A percentile compares a stretch with the other conserved stretches of the same genome.
Evolutionary conservation across 106 monocot genomes (phyloP).

Genomic region (Dendrobium huoshanense): DNA sequence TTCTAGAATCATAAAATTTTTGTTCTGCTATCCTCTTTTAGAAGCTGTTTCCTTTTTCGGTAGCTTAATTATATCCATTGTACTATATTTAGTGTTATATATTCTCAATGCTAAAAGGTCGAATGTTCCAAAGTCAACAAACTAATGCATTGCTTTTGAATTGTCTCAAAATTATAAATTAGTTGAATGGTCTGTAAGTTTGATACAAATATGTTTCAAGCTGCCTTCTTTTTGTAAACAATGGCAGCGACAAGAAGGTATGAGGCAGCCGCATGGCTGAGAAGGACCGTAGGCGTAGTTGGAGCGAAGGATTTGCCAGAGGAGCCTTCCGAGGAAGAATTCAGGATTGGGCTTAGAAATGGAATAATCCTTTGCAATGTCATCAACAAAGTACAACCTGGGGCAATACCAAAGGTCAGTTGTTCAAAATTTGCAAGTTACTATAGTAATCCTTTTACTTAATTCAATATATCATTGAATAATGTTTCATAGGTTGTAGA

Average conservation of each 20-base stretch:
- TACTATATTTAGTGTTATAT: neutral
- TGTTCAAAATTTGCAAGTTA: neutral
- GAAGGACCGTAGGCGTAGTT: constrained; percentile 47
- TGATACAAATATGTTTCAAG: neutral
- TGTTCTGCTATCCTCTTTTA: neutral
- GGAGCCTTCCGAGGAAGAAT: constrained; percentile 81
- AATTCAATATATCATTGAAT: neutral
- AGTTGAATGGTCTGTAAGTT: neutral
- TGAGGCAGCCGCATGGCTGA: constrained; percentile 78
- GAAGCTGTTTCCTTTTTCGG: neutral
- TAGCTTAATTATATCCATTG: neutral
- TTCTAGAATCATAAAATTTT: neutral
- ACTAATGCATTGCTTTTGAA: neutral
- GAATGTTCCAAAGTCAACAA: neutral
- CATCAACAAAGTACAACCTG: constrained; percentile 76
- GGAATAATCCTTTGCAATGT: constrained; percentile 90
- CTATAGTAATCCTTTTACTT: neutral
- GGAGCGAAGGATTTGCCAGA: constrained; percentile 71
- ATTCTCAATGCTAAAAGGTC: neutral
- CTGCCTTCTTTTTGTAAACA: neutral
- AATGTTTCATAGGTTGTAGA: constrained; percentile 48
- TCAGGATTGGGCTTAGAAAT: constrained; percentile 63
- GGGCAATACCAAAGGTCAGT: constrained; percentile 73
- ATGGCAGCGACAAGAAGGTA: constrained; percentile 64
- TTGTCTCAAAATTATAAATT: neutral